These are phyloP conservation scores for Pythium biforme DNA, from an alignment of 352 stramenopile genomes.

Conservation along the genomic window DNA sequence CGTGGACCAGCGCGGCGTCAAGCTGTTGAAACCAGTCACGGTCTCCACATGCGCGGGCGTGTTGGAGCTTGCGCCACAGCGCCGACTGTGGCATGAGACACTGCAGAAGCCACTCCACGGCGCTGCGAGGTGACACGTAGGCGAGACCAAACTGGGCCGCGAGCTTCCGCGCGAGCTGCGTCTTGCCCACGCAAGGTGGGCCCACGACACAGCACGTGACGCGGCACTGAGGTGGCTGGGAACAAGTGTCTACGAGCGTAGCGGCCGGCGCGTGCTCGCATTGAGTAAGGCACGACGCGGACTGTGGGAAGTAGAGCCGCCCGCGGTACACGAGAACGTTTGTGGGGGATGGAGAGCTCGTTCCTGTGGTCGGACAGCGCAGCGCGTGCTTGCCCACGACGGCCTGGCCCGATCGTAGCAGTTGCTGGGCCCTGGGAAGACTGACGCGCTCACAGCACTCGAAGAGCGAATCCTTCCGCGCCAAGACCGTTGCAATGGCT, in stretches of 20 bases:
- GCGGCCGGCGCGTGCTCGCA: slow-evolving; percentile 26
- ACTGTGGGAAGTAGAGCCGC: slow-evolving; percentile 60
- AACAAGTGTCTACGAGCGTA: neutral
- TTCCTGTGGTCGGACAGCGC: slow-evolving; percentile 39
- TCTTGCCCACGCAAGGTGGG: slow-evolving; percentile 36
- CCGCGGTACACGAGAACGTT: slow-evolving; percentile 41
- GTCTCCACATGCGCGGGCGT: too few species aligned
- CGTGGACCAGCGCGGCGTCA: slow-evolving; percentile 30
- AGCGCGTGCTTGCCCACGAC: slow-evolving; percentile 54
- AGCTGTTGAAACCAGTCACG: neutral
- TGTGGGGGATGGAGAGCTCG: neutral
- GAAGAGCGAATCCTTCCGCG: slow-evolving; percentile 42
- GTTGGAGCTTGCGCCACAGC: slow-evolving; percentile 25
- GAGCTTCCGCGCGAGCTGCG: slow-evolving; percentile 32
- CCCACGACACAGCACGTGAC: slow-evolving; percentile 43
- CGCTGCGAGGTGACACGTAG: slow-evolving; percentile 47
- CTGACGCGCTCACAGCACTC: slow-evolving; percentile 42
- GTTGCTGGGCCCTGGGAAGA: slow-evolving; percentile 1
- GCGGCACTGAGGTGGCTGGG: slow-evolving; percentile 11
- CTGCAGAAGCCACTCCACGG: slow-evolving; percentile 56
- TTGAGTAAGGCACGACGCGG: slow-evolving; percentile 15
- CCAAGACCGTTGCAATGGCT: slow-evolving; percentile 35
- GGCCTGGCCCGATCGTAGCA: slow-evolving; percentile 43
- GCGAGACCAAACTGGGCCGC: slow-evolving; percentile 30
- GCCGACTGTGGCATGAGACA: slow-evolving; percentile 40